Conservation (phyloP, 345 rosid genomes). For the Eucalyptus viminalis region DNA sequence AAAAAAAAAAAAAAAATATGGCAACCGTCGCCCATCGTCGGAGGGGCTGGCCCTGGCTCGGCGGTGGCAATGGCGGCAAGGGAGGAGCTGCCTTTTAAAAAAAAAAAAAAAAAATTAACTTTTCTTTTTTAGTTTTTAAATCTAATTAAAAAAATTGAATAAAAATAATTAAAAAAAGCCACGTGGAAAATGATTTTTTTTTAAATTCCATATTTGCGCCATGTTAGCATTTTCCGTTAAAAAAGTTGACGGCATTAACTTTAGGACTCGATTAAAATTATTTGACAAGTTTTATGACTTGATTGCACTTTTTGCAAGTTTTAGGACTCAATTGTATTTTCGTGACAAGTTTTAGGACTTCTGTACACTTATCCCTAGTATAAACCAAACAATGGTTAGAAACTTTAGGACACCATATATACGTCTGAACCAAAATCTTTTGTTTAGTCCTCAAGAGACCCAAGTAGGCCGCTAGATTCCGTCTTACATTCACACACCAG, state of each 20-base stretch:
- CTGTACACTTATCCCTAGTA: fast-evolving
- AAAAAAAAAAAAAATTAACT: too few relatives aligned
- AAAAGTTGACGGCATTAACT: fast-evolving
- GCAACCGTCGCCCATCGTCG: too few relatives aligned
- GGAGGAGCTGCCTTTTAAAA: too few relatives aligned
- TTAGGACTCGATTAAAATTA: too few relatives aligned
- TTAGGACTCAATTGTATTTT: fast-evolving
- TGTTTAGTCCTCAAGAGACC: background rate
- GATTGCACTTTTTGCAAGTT: fast-evolving
- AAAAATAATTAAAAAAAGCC: too few relatives aligned
- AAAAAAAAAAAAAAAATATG: too few relatives aligned
- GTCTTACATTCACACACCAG: background rate
- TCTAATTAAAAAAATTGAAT: too few relatives aligned
- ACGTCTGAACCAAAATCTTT: background rate
- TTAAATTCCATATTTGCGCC: fast-evolving
- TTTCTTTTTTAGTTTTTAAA: too few relatives aligned
- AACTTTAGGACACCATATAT: background rate
- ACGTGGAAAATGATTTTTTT: too few relatives aligned
- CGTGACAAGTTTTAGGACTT: fast-evolving
- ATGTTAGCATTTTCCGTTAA: fast-evolving
- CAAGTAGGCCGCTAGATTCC: background rate
- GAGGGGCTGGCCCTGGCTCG: too few relatives aligned
- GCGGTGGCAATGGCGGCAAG: too few relatives aligned
- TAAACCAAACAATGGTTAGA: background rate
- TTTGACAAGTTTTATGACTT: too few relatives aligned